Conservation (phyloP, 352 stramenopile genomes). For the Saprolegnia parasitica region DNA sequence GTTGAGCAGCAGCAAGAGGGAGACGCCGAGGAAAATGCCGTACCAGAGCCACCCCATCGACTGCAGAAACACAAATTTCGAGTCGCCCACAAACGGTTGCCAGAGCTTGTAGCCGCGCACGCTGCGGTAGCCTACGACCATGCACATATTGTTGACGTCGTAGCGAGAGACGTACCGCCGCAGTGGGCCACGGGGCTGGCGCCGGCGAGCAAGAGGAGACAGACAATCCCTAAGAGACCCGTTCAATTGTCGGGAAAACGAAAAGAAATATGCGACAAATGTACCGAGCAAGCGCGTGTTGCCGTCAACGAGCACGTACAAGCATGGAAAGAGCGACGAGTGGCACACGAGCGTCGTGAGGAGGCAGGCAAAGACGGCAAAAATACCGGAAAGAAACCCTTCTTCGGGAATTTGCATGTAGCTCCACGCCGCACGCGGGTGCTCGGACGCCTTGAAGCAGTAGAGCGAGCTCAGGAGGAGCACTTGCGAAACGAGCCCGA, state of each 20-base stretch:
- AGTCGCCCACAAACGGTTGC: slow-evolving; percentile 53
- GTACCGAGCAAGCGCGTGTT: not conserved
- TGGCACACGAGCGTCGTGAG: slow-evolving; percentile 4
- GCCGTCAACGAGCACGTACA: slow-evolving; percentile 31
- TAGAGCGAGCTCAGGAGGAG: slow-evolving; percentile 47
- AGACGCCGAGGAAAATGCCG: slow-evolving; percentile 39
- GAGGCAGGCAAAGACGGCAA: slow-evolving; percentile 14
- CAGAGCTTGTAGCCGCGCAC: slow-evolving; percentile 38
- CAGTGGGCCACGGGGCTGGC: slow-evolving; percentile 41
- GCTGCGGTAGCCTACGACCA: slow-evolving; percentile 30
- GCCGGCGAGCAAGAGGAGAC: slow-evolving; percentile 36
- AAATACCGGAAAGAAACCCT: slow-evolving; percentile 29
- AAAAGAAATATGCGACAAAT: not conserved
- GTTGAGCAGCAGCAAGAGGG: slow-evolving; percentile 45
- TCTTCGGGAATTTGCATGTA: slow-evolving; percentile 32
- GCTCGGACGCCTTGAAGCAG: slow-evolving; percentile 33
- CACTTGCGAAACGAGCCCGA: slow-evolving; percentile 48
- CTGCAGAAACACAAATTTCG: slow-evolving; percentile 57
- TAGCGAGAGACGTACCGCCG: slow-evolving; percentile 27
- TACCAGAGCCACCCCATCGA: slow-evolving; percentile 60
- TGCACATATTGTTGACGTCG: not conserved
- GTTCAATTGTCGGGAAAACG: not conserved
- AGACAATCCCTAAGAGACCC: slow-evolving; percentile 38
- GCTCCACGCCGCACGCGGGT: not conserved
- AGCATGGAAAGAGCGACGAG: slow-evolving; percentile 31